Conservation (phyloP, 345 rosid species). For the Lepidium sativum region DNA sequence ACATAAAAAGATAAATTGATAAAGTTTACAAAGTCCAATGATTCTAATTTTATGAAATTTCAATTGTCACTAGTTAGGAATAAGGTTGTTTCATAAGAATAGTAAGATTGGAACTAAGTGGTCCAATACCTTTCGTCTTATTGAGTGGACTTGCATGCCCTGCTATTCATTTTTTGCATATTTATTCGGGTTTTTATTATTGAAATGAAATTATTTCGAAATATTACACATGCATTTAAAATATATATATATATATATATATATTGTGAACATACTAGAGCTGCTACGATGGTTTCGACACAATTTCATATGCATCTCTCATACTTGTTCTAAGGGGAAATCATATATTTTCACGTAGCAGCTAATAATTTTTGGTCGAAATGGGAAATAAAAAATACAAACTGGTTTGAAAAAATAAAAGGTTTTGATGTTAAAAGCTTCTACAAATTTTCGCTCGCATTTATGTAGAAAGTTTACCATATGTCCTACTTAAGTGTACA, state of each 20-base stretch:
- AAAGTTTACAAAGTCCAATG: neutral
- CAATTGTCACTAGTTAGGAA: conserved; percentile 17
- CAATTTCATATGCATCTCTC: neutral
- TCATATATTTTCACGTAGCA: neutral
- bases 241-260: too few relatives aligned
- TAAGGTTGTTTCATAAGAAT: conserved; percentile 17
- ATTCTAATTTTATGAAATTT: conserved; percentile 4
- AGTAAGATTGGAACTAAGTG: conserved; percentile 18
- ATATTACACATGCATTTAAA: neutral
- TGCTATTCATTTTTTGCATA: neutral
- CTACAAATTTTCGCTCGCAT: neutral
- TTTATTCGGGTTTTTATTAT: neutral
- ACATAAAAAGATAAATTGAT: neutral
- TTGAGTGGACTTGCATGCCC: conserved; percentile 1
- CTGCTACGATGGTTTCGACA: neutral
- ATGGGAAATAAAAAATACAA: neutral
- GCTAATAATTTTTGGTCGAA: neutral
- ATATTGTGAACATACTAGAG: too few relatives aligned
- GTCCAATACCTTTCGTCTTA: conserved; percentile 21
- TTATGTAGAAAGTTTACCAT: neutral
- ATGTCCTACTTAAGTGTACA: neutral
- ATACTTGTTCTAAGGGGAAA: neutral
- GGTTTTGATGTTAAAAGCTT: neutral
- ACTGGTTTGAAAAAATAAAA: too few relatives aligned
- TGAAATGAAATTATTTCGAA: neutral